Conservation (phyloP, 257 asterid species). For the Avicennia marina region DNA sequence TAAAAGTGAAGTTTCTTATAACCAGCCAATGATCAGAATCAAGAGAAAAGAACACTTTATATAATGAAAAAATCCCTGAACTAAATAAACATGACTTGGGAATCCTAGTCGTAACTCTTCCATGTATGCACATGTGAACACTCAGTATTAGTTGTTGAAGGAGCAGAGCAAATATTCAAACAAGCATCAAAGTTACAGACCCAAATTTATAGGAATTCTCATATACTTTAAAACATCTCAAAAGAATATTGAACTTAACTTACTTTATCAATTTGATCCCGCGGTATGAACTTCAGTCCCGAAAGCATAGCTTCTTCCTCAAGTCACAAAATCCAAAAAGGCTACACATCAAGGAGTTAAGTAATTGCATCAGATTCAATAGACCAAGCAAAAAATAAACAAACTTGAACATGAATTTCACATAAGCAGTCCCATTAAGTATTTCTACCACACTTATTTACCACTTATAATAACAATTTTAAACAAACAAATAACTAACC, state of each 20-base stretch:
- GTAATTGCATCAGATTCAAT: not conserved
- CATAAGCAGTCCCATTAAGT: no score
- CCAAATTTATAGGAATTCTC: not conserved
- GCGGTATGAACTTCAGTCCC: conserved; percentile 44
- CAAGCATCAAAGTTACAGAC: not conserved
- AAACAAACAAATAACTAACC: no score
- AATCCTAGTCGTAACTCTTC: no score
- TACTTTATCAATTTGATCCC: conserved; percentile 42
- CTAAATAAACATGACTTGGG: no score
- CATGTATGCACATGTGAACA: not conserved
- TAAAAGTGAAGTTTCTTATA: not conserved
- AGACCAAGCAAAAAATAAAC: not conserved
- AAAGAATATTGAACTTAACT: not conserved
- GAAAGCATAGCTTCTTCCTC: conserved; percentile 34
- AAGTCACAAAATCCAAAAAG: not conserved
- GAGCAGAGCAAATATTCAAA: not conserved
- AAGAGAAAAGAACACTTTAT: no score
- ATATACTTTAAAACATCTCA: not conserved
- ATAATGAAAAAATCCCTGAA: no score
- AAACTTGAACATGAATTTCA: no score
- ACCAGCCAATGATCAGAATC: no score
- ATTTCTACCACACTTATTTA: no score
- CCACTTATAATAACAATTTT: no score
- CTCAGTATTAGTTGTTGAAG: not conserved
- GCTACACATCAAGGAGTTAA: conserved; percentile 3